Evolutionary conservation across 2,329 filamentous ascomycete genomes (phyloP), one percentile per base, ranked within the genome.

Genomic region (Malbranchea zuffiana): DNA sequence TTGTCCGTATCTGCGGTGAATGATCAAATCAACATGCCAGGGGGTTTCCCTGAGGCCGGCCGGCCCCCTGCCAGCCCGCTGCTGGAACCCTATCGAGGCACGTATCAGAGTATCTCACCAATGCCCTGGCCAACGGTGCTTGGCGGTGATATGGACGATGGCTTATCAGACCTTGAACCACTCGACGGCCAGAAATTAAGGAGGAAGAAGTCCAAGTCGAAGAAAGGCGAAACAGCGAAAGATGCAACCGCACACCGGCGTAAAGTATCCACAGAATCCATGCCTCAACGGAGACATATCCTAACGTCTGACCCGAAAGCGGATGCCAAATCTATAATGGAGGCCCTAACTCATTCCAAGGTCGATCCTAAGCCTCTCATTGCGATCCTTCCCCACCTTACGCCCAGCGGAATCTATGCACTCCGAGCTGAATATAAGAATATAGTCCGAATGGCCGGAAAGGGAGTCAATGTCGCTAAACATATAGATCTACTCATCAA

Each of bases 61-160:
- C 55, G 69, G 29, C 72, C 84, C 1, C 84, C 86, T 0, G 75
- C 75, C 1, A 94, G 85, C 44, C 90, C 88, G 1, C 68, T 96
- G 33, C 74, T 94, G 2, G 88, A 96, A 61, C 80, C 90, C 1
- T 96, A 96, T 60, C 81, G 80, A 44, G 88, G 88, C 25, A 94
- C 87, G 0, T 96, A 93, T 51, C 88, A 96, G 59, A 84, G 83
- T 40, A 82, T 92, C 50, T 94, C 87, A 0, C 87, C 88, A 0
- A 94, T 95, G 84, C 87, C 87, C 0, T 86, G 86, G 0, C 84
- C 87, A 1, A 65, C 74, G 40, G 65, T 74, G 49, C 65, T 87
- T 16, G 67, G 58, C 16, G 78, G 50, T 52, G 76, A 66, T 32
- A 59, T 67, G 19, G 65, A 71, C 23, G 67, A 76, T 6, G 72